A percentile compares a stretch with the other conserved stretches of the same genome.
phyloP scores from a whole-genome alignment of 768 basidiomycete genomes.

The Russula sp. region DNA sequence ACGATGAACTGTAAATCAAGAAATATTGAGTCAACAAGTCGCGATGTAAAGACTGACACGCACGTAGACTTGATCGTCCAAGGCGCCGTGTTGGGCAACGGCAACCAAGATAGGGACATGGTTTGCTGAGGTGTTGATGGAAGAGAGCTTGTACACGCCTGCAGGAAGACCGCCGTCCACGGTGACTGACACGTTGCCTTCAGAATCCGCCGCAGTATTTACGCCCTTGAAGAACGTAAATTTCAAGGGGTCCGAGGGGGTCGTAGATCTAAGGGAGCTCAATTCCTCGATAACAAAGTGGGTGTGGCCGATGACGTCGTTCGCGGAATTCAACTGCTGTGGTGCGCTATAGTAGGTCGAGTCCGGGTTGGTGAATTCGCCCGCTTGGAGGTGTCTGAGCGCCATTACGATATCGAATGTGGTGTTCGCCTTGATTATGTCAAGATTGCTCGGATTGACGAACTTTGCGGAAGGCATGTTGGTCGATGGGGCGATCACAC shows the following conservation, averaged over 20 bases:
- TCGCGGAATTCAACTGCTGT: constrained; percentile 46
- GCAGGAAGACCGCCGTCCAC: constrained; percentile 56
- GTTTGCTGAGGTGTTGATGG: constrained; percentile 56
- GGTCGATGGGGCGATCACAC: constrained; percentile 43
- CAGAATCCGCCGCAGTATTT: constrained; percentile 35
- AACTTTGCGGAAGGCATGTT: constrained; percentile 53
- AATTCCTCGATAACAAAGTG: constrained; percentile 56
- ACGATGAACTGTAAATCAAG: constrained; percentile 3
- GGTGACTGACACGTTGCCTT: constrained; percentile 49
- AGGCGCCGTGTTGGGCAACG: constrained; percentile 59
- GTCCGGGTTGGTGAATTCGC: constrained; percentile 51
- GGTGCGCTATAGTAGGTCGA: constrained; percentile 51
- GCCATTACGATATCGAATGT: constrained; percentile 45
- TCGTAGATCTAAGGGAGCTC: constrained; percentile 42
- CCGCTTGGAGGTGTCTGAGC: constrained; percentile 42
- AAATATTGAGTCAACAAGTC: neutral
- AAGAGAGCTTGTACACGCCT: constrained; percentile 57
- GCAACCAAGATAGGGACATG: constrained; percentile 58
- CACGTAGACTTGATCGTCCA: constrained; percentile 62
- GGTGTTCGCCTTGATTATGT: constrained; percentile 41
- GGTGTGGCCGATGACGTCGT: constrained; percentile 51
- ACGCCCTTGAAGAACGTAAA: constrained; percentile 69
- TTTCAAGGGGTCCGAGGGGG: constrained; percentile 46
- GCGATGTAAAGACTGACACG: constrained; percentile 29
- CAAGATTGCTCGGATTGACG: constrained; percentile 41